Evolutionary conservation across 768 basidiomycete genomes (phyloP).

Genomic region (Calvatia gigantea): DNA sequence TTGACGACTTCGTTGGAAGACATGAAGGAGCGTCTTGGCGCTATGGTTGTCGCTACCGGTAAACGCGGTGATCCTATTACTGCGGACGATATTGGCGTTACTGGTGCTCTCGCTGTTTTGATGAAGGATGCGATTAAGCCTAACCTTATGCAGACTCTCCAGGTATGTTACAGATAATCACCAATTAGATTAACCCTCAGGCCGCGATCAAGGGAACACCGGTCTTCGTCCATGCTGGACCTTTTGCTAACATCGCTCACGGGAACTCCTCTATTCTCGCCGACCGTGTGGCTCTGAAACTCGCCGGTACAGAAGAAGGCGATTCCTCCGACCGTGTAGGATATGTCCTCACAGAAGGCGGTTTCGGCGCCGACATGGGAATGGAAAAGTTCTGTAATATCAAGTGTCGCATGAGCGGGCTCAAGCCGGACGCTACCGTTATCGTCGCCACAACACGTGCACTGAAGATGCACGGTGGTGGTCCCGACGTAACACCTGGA

Average conservation of each 20-base stretch:
- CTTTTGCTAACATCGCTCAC: conserved; percentile 99
- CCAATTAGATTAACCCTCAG: neutral
- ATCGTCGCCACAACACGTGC: conserved; percentile 98
- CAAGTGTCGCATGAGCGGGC: conserved; percentile 92
- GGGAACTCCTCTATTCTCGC: conserved; percentile 98
- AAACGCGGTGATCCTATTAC: conserved; percentile 90
- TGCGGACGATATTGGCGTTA: conserved; percentile 93
- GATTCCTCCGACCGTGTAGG: conserved; percentile 79
- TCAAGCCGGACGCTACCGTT: conserved; percentile 90
- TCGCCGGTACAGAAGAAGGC: conserved; percentile 92
- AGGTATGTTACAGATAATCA: conserved; percentile 38
- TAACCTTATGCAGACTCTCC: conserved; percentile 96
- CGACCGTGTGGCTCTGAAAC: conserved; percentile 94
- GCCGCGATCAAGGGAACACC: conserved; percentile 72
- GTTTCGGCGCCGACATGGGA: conserved; percentile 98
- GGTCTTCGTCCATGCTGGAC: conserved; percentile 98
- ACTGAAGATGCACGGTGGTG: conserved; percentile 99
- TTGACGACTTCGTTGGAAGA: conserved; percentile 84
- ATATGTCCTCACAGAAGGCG: conserved; percentile 97
- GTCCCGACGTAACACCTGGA: conserved; percentile 93
- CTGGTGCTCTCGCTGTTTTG: conserved; percentile 92
- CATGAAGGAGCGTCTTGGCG: conserved; percentile 89
- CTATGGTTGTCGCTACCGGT: conserved; percentile 96
- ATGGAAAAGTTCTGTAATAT: conserved; percentile 99
- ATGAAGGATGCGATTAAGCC: conserved; percentile 99